Conservation (phyloP, 768 basidiomycete genomes). For the Lentinula aciculospora region DNA sequence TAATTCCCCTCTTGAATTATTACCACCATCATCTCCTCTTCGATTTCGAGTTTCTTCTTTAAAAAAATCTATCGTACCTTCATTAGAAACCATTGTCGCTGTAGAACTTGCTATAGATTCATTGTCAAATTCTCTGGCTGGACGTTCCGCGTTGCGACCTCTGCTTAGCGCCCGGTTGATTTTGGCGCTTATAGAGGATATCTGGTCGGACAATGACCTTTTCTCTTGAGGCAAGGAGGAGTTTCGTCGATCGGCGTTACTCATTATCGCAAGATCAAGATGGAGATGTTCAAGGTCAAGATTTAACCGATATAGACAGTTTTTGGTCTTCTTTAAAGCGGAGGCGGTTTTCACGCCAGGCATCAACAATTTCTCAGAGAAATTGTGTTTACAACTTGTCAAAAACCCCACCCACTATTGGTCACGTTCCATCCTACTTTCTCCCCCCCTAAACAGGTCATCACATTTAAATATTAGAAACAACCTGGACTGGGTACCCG, state of each 20-base stretch:
- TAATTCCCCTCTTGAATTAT: too few relatives aligned
- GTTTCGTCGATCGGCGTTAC: not conserved
- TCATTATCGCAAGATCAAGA: not conserved
- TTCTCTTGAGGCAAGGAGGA: not conserved
- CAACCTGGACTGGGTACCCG: not conserved
- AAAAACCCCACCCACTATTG: not conserved
- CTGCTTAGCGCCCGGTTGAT: slow-evolving; percentile 3
- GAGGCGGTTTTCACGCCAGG: not conserved
- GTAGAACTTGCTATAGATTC: not conserved
- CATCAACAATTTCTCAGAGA: slow-evolving; percentile 4
- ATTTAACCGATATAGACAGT: not conserved
- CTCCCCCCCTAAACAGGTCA: too few relatives aligned
- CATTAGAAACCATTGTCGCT: not conserved
- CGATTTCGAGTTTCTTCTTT: not conserved
- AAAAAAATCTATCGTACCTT: not conserved
- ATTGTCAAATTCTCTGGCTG: slow-evolving; percentile 2
- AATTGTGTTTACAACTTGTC: slow-evolving; percentile 1
- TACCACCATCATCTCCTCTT: too few relatives aligned
- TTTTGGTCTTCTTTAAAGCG: not conserved
- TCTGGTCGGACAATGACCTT: not conserved
- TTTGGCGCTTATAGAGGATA: not conserved
- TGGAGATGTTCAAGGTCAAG: not conserved
- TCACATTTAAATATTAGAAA: not conserved
- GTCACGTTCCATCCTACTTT: not conserved
- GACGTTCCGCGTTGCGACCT: slow-evolving; percentile 1